Evolutionary conservation across 108 stramenopile genomes (phyloP), one percentile per base, ranked within the genome.

Genomic region (Nitzschia sp.): DNA sequence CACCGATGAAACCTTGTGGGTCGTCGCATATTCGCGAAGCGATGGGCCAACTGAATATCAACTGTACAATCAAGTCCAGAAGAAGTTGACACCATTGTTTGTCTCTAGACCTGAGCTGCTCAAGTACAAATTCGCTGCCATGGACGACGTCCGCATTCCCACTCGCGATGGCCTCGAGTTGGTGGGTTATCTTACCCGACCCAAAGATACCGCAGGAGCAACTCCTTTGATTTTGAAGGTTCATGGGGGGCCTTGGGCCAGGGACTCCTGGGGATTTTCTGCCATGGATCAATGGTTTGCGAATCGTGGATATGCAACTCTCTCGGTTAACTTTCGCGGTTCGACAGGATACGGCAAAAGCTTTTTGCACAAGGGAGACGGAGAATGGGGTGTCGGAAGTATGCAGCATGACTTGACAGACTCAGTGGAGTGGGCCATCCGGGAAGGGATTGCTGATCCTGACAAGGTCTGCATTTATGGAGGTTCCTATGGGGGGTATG

Each of bases 401-500:
- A 85, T 85, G 85, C 85, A 85, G 45, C 79, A 85, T 63, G 85
- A 85, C 75, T 56, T 85, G 28, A 85, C 85, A 2, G 78, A 79
- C 48, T 55, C 84, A 4, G 84, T 85, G 2, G 58, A 82, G 34
- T 82, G 78, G 78, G 80, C 80, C 53, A 80, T 85, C 45, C 69
- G 80, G 27, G 45, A 85, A 54, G 79, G 85, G 28, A 82, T 82
- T 68, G 81, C 82, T 17, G 78, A 84, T 50, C 67, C 77, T 11
- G 80, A 87, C 41, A 76, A 77, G 21, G 66, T 87, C 13, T 81
- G 83, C 47, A 80, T 87, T 23, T 80, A 80, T 47, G 86, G 86
- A 46, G 86, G 83, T 0, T 71, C 68, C 28, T 87, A 84, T 68
- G 86, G 86, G 22, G 86, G 86, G 26, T 87, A 87, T 65, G 80